Base-by-base conservation (phyloP, 2,329 filamentous ascomycete species). In the Corniculantispora saksenae region DNA sequence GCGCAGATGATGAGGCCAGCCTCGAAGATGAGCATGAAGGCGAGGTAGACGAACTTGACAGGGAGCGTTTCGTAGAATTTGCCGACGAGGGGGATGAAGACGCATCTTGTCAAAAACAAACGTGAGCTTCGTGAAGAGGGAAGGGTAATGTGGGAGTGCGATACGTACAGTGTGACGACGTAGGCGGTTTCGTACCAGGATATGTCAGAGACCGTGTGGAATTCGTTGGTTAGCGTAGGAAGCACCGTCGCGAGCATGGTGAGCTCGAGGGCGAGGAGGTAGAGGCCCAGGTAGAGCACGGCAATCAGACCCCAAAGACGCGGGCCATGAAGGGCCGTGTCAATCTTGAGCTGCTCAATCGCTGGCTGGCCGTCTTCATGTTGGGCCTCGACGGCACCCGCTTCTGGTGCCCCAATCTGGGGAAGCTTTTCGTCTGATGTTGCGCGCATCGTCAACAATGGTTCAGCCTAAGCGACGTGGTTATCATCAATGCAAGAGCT, bases 101-200 rank as follows among this genome's bases (percentile, higher is more conserved):
- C 57, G 25, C 62, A 64, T 38, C 62, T 59, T 32, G 32, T 32
- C 5, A 5, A 32, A 32, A 32, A 10, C 5, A 32, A 32, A 32
- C 32, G 5, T 32, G 32, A n/a, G n/a, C n/a, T 32, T 32, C 1
- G 35, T 32, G 32, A 10, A 10, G 32, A 10, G 6, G 10, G 32
- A 32, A 10, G 32, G 5, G 32, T 6, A 10, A 10, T 6, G 32
- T 6, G 32, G 32, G 10, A 10, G 32, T 32, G 32, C 10, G 35
- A 35, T n/a, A 62, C 51, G 32, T 53, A 64, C 62, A 64, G 19
- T 40, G 54, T 19, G 4, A 64, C 17, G 5, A 64, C 62, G 25
- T 64, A 64, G 13, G 62, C 54, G 8, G 62, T n/a, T 23, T 64
- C 62, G 45, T 64, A 64, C 62, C 54, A 59, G 17, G 62, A 59